Evolutionary conservation across 139 green algal genomes (phyloP).

Genomic region (Chlamydomonas sphaeroides): DNA sequence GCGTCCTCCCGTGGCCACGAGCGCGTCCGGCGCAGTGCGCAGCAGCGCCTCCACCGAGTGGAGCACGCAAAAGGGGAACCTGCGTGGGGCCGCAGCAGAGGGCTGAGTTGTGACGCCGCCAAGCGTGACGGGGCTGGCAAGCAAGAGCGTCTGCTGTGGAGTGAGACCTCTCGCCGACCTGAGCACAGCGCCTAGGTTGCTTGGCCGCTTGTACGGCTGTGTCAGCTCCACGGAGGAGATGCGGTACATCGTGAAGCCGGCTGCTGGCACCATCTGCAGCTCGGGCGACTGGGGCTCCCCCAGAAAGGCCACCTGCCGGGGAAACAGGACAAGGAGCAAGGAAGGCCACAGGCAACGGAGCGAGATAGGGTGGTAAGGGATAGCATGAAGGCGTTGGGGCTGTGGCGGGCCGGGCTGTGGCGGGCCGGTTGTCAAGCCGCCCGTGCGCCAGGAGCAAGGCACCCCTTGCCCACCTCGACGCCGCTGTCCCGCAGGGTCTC

Average conservation of each 20-base stretch:
- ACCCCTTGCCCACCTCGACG: conserved; percentile 25
- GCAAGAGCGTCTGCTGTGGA: too few relatives aligned
- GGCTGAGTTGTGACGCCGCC: too few relatives aligned
- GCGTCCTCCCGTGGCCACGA: conserved; percentile 12
- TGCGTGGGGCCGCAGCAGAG: too few relatives aligned
- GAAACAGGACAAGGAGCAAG: too few relatives aligned
- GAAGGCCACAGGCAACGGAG: too few relatives aligned
- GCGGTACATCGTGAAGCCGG: conserved; percentile 2
- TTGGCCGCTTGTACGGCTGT: background rate
- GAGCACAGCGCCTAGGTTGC: background rate
- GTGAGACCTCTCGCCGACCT: too few relatives aligned
- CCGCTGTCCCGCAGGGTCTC: background rate
- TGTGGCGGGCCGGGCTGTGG: too few relatives aligned
- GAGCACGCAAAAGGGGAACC: conserved; percentile 4
- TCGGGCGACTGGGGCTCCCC: background rate
- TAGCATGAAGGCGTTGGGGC: too few relatives aligned
- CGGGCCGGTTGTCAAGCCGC: too few relatives aligned
- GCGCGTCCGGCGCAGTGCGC: background rate
- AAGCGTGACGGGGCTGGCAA: too few relatives aligned
- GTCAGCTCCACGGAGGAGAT: background rate
- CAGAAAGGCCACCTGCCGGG: conserved; percentile 18
- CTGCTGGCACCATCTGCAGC: background rate
- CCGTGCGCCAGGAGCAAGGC: too few relatives aligned
- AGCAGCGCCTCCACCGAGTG: background rate
- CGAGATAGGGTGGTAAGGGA: too few relatives aligned